Percentiles rank a stretch among this genome's conserved stretches.
These are phyloP conservation scores for Vigna radiata DNA, from an alignment of 306 rosid species.

Conservation along the genomic window DNA sequence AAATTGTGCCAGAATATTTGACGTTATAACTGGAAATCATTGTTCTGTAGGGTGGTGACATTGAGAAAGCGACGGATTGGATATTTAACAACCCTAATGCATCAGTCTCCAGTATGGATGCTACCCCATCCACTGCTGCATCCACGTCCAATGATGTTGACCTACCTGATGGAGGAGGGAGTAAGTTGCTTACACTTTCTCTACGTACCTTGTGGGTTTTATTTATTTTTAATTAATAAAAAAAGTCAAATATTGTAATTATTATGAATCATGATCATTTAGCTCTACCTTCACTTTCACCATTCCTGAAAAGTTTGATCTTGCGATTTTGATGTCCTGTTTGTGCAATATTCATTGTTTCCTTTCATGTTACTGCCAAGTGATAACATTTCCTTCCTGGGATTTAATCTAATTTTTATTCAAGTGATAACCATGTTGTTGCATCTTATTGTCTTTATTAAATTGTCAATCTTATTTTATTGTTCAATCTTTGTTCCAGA, in stretches of 20 bases:
- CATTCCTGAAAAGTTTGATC: background rate
- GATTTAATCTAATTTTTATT: background rate
- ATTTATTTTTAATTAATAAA: background rate
- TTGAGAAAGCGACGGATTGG: constrained; percentile 99
- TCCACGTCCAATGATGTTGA: constrained; percentile 52
- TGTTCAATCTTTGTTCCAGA: constrained; percentile 52
- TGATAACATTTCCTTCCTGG: background rate
- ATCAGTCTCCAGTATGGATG: constrained; percentile 69
- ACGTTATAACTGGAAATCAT: constrained; percentile 18
- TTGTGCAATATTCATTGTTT: background rate
- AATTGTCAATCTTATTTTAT: background rate
- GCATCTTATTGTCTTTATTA: background rate
- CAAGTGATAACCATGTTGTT: background rate
- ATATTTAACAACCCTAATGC: constrained; percentile 88
- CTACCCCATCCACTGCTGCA: constrained; percentile 59
- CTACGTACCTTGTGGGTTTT: background rate
- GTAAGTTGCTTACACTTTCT: constrained; percentile 62
- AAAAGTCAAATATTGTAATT: background rate
- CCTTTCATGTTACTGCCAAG: background rate
- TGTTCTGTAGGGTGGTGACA: constrained; percentile 77
- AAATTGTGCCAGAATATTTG: constrained; percentile 4
- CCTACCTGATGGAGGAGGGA: constrained; percentile 93
- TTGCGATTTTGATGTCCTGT: background rate
- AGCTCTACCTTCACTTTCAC: background rate
- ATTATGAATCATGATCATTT: background rate